Percentiles rank a stretch among this genome's conserved stretches.
Conservation (phyloP, 2,329 filamentous ascomycete species). For the Dryadomyces sulphureus region DNA sequence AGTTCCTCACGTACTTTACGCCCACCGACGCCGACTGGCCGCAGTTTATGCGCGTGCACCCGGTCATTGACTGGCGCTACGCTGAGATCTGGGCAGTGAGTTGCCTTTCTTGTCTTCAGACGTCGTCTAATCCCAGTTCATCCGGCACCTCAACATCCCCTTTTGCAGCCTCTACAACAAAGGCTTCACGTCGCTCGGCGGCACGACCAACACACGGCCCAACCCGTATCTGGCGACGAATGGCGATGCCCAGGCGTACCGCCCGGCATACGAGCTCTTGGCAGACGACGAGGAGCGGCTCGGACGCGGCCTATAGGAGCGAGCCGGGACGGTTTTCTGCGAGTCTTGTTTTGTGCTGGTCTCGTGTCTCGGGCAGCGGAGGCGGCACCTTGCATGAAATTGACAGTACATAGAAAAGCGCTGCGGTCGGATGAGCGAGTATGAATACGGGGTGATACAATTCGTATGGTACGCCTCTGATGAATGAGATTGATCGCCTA, state of each 20-base stretch:
- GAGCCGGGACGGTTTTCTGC: background rate
- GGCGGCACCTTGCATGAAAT: background rate
- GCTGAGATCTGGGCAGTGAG: slow-evolving; percentile 84
- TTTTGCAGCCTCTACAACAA: slow-evolving; percentile 81
- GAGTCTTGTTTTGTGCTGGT: background rate
- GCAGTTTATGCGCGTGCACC: slow-evolving; percentile 80
- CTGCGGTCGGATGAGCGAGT: too few species aligned
- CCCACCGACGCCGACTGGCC: slow-evolving; percentile 85
- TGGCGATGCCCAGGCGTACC: slow-evolving; percentile 29
- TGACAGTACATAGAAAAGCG: background rate
- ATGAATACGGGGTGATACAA: too few species aligned
- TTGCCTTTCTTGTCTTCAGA: background rate
- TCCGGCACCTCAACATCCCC: slow-evolving; percentile 60
- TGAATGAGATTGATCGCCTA: too few species aligned
- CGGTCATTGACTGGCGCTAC: slow-evolving; percentile 96
- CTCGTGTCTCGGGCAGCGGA: background rate
- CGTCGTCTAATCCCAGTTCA: slow-evolving; percentile 41
- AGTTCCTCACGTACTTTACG: slow-evolving; percentile 66
- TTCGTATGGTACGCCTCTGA: too few species aligned
- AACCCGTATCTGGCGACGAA: slow-evolving; percentile 56
- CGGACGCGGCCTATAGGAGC: slow-evolving; percentile 44
- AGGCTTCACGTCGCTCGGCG: slow-evolving; percentile 57
- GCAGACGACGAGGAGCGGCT: slow-evolving; percentile 67
- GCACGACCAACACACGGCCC: slow-evolving; percentile 73
- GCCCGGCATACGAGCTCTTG: slow-evolving; percentile 61